Conservation (phyloP, 163 green algal genomes). For the Chlamydomonas reinhardtii region DNA sequence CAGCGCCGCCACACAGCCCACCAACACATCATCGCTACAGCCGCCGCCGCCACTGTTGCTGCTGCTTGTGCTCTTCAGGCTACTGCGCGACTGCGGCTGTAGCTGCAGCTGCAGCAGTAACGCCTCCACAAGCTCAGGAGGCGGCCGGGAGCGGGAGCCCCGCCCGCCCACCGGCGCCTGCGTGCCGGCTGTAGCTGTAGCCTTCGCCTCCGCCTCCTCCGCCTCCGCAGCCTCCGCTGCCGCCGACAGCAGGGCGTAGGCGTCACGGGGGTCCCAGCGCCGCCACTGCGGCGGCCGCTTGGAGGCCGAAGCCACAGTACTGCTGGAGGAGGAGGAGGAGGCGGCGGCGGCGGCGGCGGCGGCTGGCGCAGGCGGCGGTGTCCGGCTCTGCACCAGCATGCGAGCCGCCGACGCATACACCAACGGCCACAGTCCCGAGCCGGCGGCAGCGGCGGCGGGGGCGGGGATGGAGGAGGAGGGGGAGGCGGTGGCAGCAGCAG, state of each 20-base stretch:
- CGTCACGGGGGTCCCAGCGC: constrained; percentile 4
- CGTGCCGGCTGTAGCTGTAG: background rate
- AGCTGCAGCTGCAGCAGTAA: constrained; percentile 6
- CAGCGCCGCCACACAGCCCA: constrained; percentile 13
- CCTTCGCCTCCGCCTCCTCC: background rate
- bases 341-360: background rate
- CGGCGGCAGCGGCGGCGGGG: too few relatives aligned
- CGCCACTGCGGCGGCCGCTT: too few relatives aligned
- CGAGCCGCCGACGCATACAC: too few relatives aligned
- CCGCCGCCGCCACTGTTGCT: background rate
- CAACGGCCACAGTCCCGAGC: too few relatives aligned
- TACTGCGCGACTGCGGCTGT: background rate
- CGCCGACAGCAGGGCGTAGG: background rate
- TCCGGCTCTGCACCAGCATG: too few relatives aligned
- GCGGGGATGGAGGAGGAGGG: too few relatives aligned
- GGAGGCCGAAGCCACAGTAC: too few relatives aligned
- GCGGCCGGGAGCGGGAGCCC: background rate
- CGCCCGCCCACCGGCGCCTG: too few relatives aligned
- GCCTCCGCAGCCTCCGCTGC: background rate
- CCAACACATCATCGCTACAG: constrained; percentile 16
- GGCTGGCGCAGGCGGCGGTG: background rate
- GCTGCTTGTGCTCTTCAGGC: background rate
- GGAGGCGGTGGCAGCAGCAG: too few relatives aligned
- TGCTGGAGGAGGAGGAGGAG: too few relatives aligned
- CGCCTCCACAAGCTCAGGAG: constrained; percentile 2